phyloP scores from a whole-genome alignment of 1,139 yeast species.

The Hansenula sp. region DNA sequence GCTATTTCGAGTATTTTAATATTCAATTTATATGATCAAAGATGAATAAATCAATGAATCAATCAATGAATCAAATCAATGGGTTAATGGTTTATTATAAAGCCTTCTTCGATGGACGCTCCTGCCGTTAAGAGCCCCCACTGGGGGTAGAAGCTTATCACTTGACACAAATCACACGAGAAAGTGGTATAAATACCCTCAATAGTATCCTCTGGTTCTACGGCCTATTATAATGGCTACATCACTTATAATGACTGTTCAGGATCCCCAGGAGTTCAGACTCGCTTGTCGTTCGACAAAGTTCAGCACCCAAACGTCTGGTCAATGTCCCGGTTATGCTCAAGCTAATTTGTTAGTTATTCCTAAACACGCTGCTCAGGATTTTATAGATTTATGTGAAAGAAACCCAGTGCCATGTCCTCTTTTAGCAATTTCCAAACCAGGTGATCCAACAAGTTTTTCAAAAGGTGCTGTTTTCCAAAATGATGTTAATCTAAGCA shows the following conservation, averaged over 20 bases:
- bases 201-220: too few relatives aligned
- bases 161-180: too few relatives aligned
- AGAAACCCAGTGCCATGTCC: constrained; percentile 35
- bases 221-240: too few relatives aligned
- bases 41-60: too few relatives aligned
- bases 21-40: too few relatives aligned
- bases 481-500: constrained; percentile 23
- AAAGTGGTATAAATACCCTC: too few relatives aligned
- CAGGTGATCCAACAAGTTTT: constrained; percentile 22
- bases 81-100: too few relatives aligned
- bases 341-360: constrained; percentile 31
- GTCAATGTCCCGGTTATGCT: constrained; percentile 27
- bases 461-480: constrained; percentile 8
- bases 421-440: constrained; percentile 22
- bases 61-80: too few relatives aligned
- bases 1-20: too few relatives aligned
- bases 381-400: constrained; percentile 27
- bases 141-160: too few relatives aligned
- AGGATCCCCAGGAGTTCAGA: constrained; percentile 12
- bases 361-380: constrained; percentile 26
- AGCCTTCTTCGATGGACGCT: too few relatives aligned
- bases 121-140: too few relatives aligned
- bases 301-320: constrained; percentile 24
- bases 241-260: constrained; percentile 2
- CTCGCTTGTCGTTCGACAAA: constrained; percentile 14